Evolutionary conservation across 106 monocot genomes (phyloP), one percentile per base, ranked within the genome.

Genomic region (Apostasia shenzhenica): DNA sequence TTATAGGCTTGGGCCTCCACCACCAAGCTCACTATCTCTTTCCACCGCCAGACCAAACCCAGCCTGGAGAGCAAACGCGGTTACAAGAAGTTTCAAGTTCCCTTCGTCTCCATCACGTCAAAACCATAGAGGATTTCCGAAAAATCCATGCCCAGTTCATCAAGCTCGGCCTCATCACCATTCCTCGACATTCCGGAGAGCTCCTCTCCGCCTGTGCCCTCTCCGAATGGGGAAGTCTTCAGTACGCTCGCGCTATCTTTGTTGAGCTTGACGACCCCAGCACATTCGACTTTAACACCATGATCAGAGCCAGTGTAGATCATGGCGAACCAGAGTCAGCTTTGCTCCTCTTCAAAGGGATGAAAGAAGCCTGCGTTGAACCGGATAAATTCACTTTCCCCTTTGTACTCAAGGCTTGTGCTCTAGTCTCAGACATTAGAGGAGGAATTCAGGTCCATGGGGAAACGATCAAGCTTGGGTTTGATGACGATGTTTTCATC

Each of bases 381-480:
- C 83, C 87, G 1, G 87, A 94, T 58, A 79, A 77, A 44, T 94
- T 77, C 87, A 91, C 94, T 13, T 85, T 91, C 63, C 84, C 90
- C 14, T 85, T 91, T 64, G 79, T 62, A 55, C 62, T 88, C 70
- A 94, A 94, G 78, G 94, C 90, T 1, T 90, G 90, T 44, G 74
- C 81, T 64, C 73, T 66, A 72, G 66, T 85, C 3, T 54, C 68
- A 7, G 76, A 4, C 42, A 52, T 63, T 1, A 37, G 40, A 61
- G 70, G 80, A 68, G 90, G 90, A 64, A 54, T 9, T 43, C 87
- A 94, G 76, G 3, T 88, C 11, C 94, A 94, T 45, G 84, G 78
- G 2, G 87, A 87, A 14, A 59, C 41, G 1, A 38, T 54, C 9
- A 94, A 94, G 68, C 70, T 72, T 43, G 94, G 85, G 55, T 78